Conservation (phyloP, 495 filamentous ascomycete species). For the Rostrohypoxylon terebratum region DNA sequence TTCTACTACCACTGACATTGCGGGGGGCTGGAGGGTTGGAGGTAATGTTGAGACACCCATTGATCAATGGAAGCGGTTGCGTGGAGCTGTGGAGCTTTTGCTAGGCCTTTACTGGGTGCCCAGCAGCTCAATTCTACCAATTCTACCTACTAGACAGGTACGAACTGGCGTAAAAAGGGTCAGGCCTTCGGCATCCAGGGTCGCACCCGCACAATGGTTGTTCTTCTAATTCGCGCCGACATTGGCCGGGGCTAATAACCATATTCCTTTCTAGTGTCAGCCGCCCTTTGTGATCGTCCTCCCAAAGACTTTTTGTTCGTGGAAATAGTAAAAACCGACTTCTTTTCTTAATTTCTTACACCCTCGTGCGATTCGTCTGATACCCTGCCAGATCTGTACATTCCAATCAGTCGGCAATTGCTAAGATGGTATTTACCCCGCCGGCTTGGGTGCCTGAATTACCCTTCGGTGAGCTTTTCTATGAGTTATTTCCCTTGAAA, state of each 20-base stretch:
- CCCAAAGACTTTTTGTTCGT: conserved; percentile 20
- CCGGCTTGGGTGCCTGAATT: conserved; percentile 76
- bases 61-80: not conserved
- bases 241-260: conserved; percentile 31
- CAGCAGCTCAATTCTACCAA: not conserved
- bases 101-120: not conserved
- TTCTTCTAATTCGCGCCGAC: conserved; percentile 17
- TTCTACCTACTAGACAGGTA: not conserved
- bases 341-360: conserved; percentile 8
- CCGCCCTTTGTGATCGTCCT: conserved; percentile 29
- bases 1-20: conserved; percentile 14
- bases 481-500: conserved; percentile 12
- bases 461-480: conserved; percentile 59
- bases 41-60: not conserved
- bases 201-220: conserved; percentile 2
- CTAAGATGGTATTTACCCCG: conserved; percentile 80
- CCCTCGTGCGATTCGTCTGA: not conserved
- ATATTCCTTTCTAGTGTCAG: conserved; percentile 29
- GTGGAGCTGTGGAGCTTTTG: conserved; percentile 8
- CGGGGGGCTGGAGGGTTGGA: not conserved
- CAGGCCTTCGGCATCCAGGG: conserved; percentile 30
- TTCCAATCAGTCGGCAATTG: conserved; percentile 10
- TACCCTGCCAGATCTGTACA: not conserved
- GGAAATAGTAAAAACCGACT: conserved; percentile 8
- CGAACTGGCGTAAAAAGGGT: too few species aligned